Conservation (phyloP, 2,329 filamentous ascomycete species). For the Endocalyx cinctus region DNA sequence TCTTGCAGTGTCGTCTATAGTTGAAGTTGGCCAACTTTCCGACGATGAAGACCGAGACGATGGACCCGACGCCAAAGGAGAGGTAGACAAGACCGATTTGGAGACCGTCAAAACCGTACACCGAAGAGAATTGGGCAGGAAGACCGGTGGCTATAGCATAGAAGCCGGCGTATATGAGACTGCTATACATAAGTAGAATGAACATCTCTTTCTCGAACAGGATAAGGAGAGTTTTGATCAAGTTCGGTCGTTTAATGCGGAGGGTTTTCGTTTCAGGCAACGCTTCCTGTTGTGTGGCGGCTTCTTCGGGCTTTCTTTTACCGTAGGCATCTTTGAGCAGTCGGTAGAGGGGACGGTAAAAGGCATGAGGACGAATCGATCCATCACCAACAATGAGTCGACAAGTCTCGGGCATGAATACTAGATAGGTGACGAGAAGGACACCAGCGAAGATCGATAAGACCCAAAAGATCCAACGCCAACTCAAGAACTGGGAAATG, state of each 20-base stretch:
- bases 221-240: too few relatives aligned
- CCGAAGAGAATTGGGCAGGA: constrained; percentile 11
- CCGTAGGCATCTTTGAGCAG: constrained; percentile 1
- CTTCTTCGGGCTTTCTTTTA: background rate
- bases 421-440: constrained; percentile 8
- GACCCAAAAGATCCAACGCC: constrained; percentile 23
- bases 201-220: too few relatives aligned
- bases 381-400: constrained; percentile 18
- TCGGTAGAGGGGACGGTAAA: constrained; percentile 5
- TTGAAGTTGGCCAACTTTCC: constrained; percentile 18
- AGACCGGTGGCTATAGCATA: constrained; percentile 21
- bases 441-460: constrained; percentile 16
- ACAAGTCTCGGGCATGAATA: constrained; percentile 16
- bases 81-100: constrained; percentile 12
- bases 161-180: constrained; percentile 20
- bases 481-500: constrained; percentile 14
- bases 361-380: constrained; percentile 1
- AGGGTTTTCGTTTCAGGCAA: constrained; percentile 8
- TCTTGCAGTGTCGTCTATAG: constrained; percentile 15
- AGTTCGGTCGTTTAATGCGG: too few relatives aligned
- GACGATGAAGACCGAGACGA: constrained; percentile 6
- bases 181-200: background rate
- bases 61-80: constrained; percentile 7
- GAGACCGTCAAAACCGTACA: constrained; percentile 10
- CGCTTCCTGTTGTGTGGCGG: constrained; percentile 7